Conservation (phyloP, 2,329 filamentous ascomycete genomes). For the Neofusicoccum sp. region DNA sequence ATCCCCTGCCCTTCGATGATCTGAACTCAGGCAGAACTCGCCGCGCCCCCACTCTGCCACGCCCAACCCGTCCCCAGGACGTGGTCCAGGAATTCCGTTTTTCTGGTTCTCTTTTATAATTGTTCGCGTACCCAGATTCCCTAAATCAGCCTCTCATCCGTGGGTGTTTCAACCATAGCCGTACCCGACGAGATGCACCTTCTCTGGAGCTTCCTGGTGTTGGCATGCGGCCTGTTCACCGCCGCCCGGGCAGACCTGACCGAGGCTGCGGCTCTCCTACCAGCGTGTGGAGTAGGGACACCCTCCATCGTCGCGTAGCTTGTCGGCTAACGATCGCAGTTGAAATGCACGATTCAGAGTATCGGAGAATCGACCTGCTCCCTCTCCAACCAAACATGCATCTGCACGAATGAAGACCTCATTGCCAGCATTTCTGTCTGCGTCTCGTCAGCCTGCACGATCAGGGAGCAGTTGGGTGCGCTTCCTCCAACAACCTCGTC, state of each 20-base stretch:
- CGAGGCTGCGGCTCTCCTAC: not conserved
- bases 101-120: too few species aligned
- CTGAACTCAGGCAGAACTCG: too few species aligned
- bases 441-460: constrained; percentile 28
- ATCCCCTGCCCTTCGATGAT: too few species aligned
- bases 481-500: not conserved
- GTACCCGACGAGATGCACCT: not conserved
- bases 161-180: not conserved
- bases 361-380: constrained; percentile 28
- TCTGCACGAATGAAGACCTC: constrained; percentile 28
- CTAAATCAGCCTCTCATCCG: too few species aligned
- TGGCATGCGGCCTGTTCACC: not conserved
- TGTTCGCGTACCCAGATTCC: too few species aligned
- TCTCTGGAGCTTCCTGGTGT: not conserved
- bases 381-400: constrained; percentile 31
- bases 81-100: too few species aligned
- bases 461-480: constrained; percentile 33
- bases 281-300: not conserved
- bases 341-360: not conserved
- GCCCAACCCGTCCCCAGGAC: too few species aligned
- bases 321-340: not conserved
- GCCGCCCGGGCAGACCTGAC: not conserved
- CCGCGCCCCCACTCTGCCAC: too few species aligned
- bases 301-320: not conserved
- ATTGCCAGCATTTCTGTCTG: constrained; percentile 27